Percentiles rank a stretch among this genome's conserved stretches.
Conservation (phyloP, 2,329 filamentous ascomycete genomes). For the Nemania sp. region DNA sequence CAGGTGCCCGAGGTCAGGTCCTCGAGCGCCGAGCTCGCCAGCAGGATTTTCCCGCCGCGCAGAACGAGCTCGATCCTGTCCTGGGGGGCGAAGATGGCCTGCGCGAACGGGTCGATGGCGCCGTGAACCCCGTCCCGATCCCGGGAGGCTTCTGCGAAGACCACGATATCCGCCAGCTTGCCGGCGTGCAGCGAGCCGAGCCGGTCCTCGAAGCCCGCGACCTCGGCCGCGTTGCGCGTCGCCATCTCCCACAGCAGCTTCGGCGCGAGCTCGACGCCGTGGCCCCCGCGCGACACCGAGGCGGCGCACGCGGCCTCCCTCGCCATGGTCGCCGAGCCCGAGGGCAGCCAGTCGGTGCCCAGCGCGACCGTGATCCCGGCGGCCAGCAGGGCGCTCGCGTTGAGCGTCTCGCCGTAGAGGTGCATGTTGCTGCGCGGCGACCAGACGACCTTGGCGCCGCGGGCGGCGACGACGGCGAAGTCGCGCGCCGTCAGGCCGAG, state of each 20-base stretch:
- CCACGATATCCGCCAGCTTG: slow-evolving; percentile 49
- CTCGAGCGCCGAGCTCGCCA: slow-evolving; percentile 25
- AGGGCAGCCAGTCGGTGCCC: slow-evolving; percentile 39
- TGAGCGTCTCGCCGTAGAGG: slow-evolving; percentile 38
- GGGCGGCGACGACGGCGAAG: slow-evolving; percentile 35
- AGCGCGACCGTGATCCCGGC: slow-evolving; percentile 38
- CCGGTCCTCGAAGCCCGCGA: slow-evolving; percentile 44
- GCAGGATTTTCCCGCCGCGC: slow-evolving; percentile 34
- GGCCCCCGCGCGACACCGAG: slow-evolving; percentile 22
- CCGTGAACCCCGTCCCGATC: neutral
- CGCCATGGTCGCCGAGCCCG: slow-evolving; percentile 37
- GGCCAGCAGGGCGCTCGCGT: slow-evolving; percentile 34
- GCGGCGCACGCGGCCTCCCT: slow-evolving; percentile 34
- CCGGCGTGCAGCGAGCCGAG: slow-evolving; percentile 49
- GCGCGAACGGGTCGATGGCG: slow-evolving; percentile 23
- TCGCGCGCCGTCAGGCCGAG: slow-evolving; percentile 33
- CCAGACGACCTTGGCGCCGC: slow-evolving; percentile 39
- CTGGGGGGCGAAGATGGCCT: slow-evolving; percentile 31
- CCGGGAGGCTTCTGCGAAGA: slow-evolving; percentile 41
- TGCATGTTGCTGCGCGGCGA: slow-evolving; percentile 39
- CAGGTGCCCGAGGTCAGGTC: slow-evolving; percentile 24
- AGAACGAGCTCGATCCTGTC: slow-evolving; percentile 37
- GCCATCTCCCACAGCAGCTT: slow-evolving; percentile 43
- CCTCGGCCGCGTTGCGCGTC: slow-evolving; percentile 50
- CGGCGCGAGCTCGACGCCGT: slow-evolving; percentile 22